Evolutionary conservation across 2,329 filamentous ascomycete species (phyloP), one percentile per base, ranked within the genome.

Genomic region (Colletotrichum tropicicola): DNA sequence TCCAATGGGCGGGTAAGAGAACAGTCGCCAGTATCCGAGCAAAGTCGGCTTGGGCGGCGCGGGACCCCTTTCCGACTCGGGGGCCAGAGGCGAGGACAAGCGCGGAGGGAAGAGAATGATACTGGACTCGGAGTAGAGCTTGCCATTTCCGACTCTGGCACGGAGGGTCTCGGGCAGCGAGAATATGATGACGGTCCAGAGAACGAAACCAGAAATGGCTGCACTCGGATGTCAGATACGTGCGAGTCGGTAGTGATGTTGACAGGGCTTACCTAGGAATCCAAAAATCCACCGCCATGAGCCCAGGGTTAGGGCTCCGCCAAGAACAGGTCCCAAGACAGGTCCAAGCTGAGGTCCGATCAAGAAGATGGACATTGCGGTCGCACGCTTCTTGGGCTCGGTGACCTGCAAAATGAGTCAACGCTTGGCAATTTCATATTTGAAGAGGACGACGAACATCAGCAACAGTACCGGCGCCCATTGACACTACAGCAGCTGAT

Each of bases 121-220:
- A 19, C 58, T 7, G 5, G 54, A 58, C 12, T 66, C 60, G 7
- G 57, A 39, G 44, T 74, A 73, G 10, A 74, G 57, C 15, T 70
- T 67, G 15, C 80, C 80, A 57, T 82, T 81, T 5, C 82, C 82
- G 2, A 82, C 82, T 2, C 79, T 70, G 5, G 76, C 74, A 25
- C 81, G 77, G 8, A 83, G 72, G 2, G 82, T 84, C 66, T 84
- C 82, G 0, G 82, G 82, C 6, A 83, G 78, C 59, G 74, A 76
- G 55, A 82, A 67, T 19, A 74, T 27, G 48, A 74, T 69, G 28
- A 69, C 10, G 9, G 71, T 35, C 68, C 64, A 73, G 19, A 80
- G 72, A 4, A 72, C 23, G 69, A 76, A 65, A 66, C 74, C 71
- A 12, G 66, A 61, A 13, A 75, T 73, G 9, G 72, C 76, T 74